These are phyloP conservation scores for Elsinoe arachidis DNA, from an alignment of 2,329 filamentous ascomycete genomes.

Conservation along the genomic window DNA sequence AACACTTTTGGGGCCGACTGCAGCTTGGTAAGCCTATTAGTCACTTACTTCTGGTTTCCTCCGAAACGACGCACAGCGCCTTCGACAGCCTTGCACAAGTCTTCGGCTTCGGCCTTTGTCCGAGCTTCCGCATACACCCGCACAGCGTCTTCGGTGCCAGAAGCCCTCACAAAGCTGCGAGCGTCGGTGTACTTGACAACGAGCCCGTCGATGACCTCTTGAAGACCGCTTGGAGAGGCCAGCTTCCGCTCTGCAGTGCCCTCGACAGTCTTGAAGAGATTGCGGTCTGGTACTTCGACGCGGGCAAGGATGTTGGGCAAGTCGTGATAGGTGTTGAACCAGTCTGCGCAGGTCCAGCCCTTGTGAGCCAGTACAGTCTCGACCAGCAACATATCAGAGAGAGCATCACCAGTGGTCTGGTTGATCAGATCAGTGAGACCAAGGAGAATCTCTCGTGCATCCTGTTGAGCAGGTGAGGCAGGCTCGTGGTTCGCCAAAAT, in stretches of 20 bases:
- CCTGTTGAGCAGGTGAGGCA: conserved; percentile 83
- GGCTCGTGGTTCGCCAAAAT: conserved; percentile 72
- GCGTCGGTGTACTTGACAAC: conserved; percentile 88
- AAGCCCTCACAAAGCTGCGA: conserved; percentile 82
- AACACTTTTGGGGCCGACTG: neutral
- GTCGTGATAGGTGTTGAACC: conserved; percentile 87
- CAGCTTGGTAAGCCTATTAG: neutral
- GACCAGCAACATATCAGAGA: conserved; percentile 92
- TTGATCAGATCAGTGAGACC: conserved; percentile 90
- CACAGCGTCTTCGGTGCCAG: conserved; percentile 91
- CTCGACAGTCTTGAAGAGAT: conserved; percentile 82
- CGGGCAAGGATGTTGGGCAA: conserved; percentile 92
- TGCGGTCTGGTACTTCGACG: conserved; percentile 80
- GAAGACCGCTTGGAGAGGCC: conserved; percentile 66
- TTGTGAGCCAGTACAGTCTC: conserved; percentile 96
- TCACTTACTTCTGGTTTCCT: neutral
- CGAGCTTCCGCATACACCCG: conserved; percentile 86
- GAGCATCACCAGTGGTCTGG: conserved; percentile 91
- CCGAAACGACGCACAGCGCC: conserved; percentile 12
- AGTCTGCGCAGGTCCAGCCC: conserved; percentile 79
- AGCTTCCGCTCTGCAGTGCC: conserved; percentile 70
- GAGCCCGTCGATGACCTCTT: conserved; percentile 75
- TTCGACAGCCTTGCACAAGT: conserved; percentile 16
- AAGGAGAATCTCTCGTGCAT: conserved; percentile 73
- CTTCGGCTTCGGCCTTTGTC: conserved; percentile 16